Percentiles rank a stretch among this genome's conserved stretches.
These are phyloP conservation scores for Mycena floridula DNA, from an alignment of 768 basidiomycete species.

Conservation along the genomic window DNA sequence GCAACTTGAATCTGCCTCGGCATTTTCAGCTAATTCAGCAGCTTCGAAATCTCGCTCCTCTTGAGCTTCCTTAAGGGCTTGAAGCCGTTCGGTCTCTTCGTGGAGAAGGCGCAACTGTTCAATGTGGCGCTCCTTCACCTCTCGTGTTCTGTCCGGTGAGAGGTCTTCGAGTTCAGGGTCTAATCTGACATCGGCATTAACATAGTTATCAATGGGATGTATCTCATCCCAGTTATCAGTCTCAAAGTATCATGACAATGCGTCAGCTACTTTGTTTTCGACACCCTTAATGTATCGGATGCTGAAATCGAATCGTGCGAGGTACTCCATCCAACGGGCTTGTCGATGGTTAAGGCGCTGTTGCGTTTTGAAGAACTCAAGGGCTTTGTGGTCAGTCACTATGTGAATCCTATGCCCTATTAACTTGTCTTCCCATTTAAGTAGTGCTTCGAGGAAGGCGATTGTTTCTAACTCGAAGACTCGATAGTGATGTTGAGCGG, in stretches of 20 bases:
- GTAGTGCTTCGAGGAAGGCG: constrained; percentile 6
- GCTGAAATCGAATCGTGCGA: constrained; percentile 12
- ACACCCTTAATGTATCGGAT: constrained; percentile 13
- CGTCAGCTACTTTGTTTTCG: constrained; percentile 16
- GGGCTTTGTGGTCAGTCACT: constrained; percentile 2
- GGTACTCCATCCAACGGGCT: constrained; percentile 16
- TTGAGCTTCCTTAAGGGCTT: neutral
- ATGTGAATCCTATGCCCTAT: constrained; percentile 13
- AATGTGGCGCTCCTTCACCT: no score
- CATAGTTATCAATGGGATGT: neutral
- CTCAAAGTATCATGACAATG: constrained; percentile 17
- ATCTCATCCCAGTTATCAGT: no score
- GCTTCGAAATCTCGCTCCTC: neutral
- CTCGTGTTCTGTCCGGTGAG: no score
- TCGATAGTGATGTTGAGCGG: constrained; percentile 16
- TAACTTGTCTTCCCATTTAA: constrained; percentile 22
- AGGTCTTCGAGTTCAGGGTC: neutral
- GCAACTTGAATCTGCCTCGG: neutral
- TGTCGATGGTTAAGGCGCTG: constrained; percentile 1
- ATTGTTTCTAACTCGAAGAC: constrained; percentile 10
- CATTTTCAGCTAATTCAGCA: neutral
- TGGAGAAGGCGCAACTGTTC: neutral
- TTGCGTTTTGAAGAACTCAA: constrained; percentile 10
- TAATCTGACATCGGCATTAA: neutral
- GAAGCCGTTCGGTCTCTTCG: neutral